Percentiles rank a stretch among this genome's conserved stretches.
Evolutionary conservation across 1,284 basidiomycete genomes (phyloP).

Genomic region (Leccinum pachyderme): DNA sequence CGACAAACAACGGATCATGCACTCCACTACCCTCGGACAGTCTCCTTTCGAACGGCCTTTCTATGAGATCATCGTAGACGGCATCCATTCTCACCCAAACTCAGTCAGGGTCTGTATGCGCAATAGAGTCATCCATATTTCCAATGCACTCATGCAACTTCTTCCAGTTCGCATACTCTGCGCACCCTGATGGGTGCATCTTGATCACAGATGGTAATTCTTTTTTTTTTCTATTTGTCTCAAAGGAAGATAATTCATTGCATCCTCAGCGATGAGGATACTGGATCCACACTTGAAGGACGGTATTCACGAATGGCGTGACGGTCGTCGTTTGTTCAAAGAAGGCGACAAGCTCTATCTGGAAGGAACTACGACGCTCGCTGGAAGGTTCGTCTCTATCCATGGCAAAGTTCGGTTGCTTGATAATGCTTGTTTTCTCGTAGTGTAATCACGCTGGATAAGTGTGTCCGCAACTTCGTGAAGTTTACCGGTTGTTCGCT

Average conservation of each 20-base stretch:
- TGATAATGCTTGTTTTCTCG: background rate
- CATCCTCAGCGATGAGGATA: conserved; percentile 71
- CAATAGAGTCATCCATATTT: conserved; percentile 10
- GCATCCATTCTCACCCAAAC: conserved; percentile 88
- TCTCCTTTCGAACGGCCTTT: conserved; percentile 68
- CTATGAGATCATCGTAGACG: conserved; percentile 89
- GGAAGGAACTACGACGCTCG: conserved; percentile 83
- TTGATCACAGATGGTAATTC: conserved; percentile 81
- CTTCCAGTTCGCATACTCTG: conserved; percentile 71
- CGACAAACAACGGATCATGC: conserved; percentile 21
- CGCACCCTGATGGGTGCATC: conserved; percentile 81
- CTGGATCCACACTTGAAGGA: conserved; percentile 83
- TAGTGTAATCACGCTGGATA: conserved; percentile 78
- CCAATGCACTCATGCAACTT: conserved; percentile 4
- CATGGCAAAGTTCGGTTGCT: background rate
- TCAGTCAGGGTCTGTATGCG: conserved; percentile 68
- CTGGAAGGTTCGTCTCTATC: conserved; percentile 57
- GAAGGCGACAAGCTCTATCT: conserved; percentile 79
- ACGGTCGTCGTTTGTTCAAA: conserved; percentile 75
- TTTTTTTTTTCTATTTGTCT: background rate
- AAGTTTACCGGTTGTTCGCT: conserved; percentile 80
- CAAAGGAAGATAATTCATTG: background rate
- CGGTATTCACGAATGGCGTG: conserved; percentile 85
- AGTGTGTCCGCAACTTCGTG: conserved; percentile 82
- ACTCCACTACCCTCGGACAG: conserved; percentile 34